Conservation (phyloP, 2,329 filamentous ascomycete species). For the Hirsutella thompsonii region DNA sequence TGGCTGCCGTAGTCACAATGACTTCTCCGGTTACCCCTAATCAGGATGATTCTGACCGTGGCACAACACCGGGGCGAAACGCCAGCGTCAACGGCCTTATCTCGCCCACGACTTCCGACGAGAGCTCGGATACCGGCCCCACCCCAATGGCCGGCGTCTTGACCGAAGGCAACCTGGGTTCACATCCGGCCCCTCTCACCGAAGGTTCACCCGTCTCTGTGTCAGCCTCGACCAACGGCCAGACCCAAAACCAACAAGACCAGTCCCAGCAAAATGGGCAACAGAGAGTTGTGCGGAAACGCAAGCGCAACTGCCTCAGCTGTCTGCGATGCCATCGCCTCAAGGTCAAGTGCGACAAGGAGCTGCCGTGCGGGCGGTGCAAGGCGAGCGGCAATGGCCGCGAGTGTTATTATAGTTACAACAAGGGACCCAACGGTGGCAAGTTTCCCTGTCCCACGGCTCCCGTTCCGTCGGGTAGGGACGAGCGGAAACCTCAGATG, state of each 20-base stretch:
- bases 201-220: neutral
- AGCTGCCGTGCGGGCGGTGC: slow-evolving; percentile 21
- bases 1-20: neutral
- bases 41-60: slow-evolving; percentile 5
- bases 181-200: neutral
- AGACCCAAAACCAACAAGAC: neutral
- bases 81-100: slow-evolving; percentile 11
- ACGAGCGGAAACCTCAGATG: slow-evolving; percentile 15
- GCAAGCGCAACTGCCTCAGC: slow-evolving; percentile 22
- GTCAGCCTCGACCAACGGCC: neutral
- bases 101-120: slow-evolving; percentile 15
- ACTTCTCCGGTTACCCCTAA: slow-evolving; percentile 6
- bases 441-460: slow-evolving; percentile 19
- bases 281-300: slow-evolving; percentile 17
- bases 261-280: neutral
- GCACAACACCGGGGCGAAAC: slow-evolving; percentile 3
- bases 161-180: neutral
- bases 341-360: slow-evolving; percentile 25
- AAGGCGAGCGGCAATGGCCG: slow-evolving; percentile 19
- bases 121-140: slow-evolving; percentile 13
- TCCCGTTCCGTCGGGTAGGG: slow-evolving; percentile 10
- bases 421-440: slow-evolving; percentile 21
- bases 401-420: slow-evolving; percentile 23
- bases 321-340: slow-evolving; percentile 22
- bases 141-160: neutral